Percentiles rank a stretch among this genome's conserved stretches.
These are phyloP conservation scores for Acer negundo DNA, from an alignment of 345 rosid species.

Conservation along the genomic window DNA sequence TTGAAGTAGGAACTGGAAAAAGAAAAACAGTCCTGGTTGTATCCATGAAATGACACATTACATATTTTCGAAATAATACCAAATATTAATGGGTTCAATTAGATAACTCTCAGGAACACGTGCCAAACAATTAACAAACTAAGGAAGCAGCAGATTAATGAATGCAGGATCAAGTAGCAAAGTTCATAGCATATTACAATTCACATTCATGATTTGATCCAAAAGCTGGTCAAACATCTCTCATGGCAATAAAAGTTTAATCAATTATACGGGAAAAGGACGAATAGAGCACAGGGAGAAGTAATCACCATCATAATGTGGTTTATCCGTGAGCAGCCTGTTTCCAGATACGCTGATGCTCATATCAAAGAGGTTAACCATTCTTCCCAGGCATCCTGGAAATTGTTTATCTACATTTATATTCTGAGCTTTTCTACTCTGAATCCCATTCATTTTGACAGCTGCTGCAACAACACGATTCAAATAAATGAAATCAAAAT, in stretches of 20 bases:
- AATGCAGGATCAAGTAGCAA: conserved; percentile 3
- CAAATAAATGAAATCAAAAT: neutral
- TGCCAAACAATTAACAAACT: neutral
- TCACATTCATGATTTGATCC: neutral
- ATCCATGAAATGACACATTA: neutral
- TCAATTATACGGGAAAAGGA: neutral
- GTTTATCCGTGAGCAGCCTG: conserved; percentile 50
- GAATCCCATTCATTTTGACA: conserved; percentile 58
- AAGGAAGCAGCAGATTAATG: neutral
- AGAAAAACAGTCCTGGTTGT: neutral
- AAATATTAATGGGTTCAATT: neutral
- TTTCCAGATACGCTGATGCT: conserved; percentile 55
- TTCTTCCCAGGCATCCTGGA: conserved; percentile 69
- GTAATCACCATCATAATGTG: conserved; percentile 60
- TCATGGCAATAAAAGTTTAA: neutral
- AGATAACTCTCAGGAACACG: neutral
- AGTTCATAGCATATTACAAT: neutral
- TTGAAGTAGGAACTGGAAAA: neutral
- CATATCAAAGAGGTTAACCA: conserved; percentile 70
- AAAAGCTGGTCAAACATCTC: neutral
- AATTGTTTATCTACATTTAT: conserved; percentile 50
- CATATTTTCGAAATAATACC: neutral
- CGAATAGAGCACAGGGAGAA: neutral
- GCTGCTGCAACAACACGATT: conserved; percentile 39
- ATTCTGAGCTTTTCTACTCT: conserved; percentile 47